These are phyloP conservation scores for Chlorella sp. DNA, from an alignment of 139 green algal species.

Conservation along the genomic window DNA sequence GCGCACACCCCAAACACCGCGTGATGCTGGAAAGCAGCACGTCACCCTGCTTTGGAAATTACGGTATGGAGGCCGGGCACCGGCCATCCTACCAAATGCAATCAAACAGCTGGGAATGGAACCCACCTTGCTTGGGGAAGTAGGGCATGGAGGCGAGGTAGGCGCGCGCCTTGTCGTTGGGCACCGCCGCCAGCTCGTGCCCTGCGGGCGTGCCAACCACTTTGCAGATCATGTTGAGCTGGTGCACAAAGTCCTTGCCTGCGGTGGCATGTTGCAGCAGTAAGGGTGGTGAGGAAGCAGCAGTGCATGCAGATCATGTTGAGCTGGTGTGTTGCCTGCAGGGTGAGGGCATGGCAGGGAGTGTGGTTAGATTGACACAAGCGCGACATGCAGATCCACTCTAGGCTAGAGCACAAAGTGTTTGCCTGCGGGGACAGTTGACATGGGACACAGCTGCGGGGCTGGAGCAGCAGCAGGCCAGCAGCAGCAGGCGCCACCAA, in stretches of 20 bases:
- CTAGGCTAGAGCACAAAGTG: too few species aligned
- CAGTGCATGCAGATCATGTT: too few species aligned
- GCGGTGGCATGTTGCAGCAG: constrained; percentile 1
- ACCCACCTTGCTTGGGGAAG: constrained; percentile 21
- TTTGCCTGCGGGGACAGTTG: too few species aligned
- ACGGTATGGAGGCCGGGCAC: constrained; percentile 5
- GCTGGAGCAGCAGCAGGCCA: too few species aligned
- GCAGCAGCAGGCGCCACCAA: too few species aligned
- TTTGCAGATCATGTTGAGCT: constrained; percentile 90
- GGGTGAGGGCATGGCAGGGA: not conserved
- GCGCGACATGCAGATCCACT: too few species aligned
- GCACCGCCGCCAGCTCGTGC: constrained; percentile 7
- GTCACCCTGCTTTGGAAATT: not conserved
- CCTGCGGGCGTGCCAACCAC: constrained; percentile 68
- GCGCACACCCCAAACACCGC: too few species aligned
- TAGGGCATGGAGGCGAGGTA: constrained; percentile 42
- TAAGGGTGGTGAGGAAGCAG: not conserved
- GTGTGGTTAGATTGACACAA: too few species aligned
- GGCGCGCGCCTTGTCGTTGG: constrained; percentile 19
- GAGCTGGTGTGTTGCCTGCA: not conserved
- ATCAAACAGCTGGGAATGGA: not conserved
- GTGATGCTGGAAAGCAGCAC: not conserved
- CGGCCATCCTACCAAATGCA: not conserved
- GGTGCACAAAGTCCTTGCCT: constrained; percentile 93
- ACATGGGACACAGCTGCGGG: too few species aligned